Base-by-base conservation (phyloP, 2,329 filamentous ascomycete species). In the Dothistroma septosporum region DNA sequence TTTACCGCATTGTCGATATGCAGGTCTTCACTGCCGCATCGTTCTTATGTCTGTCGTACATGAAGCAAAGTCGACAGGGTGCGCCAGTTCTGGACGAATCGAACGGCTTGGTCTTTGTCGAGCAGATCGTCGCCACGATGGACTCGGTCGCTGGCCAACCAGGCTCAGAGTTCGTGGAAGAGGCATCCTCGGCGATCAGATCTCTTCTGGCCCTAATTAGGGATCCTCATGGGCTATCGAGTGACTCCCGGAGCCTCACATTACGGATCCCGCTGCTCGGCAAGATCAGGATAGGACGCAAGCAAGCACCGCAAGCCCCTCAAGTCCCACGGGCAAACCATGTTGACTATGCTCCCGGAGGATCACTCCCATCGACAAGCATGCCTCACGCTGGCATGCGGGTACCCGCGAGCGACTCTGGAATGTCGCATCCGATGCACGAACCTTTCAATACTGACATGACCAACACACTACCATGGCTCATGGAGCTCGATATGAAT, bases 1-100 rank as follows among this genome's bases (percentile, higher is more conserved):
- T 69, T 8, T 64, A 59, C 53, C 62, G 68, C 2, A 60, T 71
- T 33, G 53, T 70, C 11, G 69, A 71, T 52, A 62, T 72, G 60
- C 69, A 72, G 46, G 64, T 67, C 52, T 65, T 70, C 21, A 68
- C 68, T 2, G 68, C 66, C 11, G 66, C 67, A 1, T 58, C 67
- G 7, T 70, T 69, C 54, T 58, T 72, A 10, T 57, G 67, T 8
- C 62, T 67, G n/a, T 59, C 60, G 41, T 22, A 50, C 54, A 32
- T 60, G 50, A 53, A 53, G 31, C 50, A 35, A n/a, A 21, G 24
- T 12, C 50, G 31, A 16, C 16, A 53, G 11, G 47, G 28, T 14
- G 31, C n/a, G 2, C 10, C 24, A n/a, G 24, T 7, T 11, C 16
- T 31, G n/a, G 31, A 35, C 31, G 50, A 35, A n/a, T 35, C 31